Base-by-base conservation (phyloP, 1,284 basidiomycete genomes). In the Ustilago esculenta region DNA sequence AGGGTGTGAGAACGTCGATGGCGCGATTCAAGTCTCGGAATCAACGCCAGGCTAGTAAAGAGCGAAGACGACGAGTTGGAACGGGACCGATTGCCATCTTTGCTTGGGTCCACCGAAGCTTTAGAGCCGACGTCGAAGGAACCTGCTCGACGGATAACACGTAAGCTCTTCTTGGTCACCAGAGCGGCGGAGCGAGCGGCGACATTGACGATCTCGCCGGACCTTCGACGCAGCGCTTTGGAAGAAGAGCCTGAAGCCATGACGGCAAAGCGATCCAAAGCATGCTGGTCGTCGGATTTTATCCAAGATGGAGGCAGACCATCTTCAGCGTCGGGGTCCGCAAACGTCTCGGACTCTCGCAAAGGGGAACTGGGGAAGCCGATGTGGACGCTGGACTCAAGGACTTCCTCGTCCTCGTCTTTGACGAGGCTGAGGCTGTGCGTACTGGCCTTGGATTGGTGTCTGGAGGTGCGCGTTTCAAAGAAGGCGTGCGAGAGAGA, bases 31-130 rank as follows among this genome's bases (percentile, higher is more conserved):
- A 47, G 40, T 23, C 46, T 33, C 3, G 49, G 41, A 4, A 37
- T n/a, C 23, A 53, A 14, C 7, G 49, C 57, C 1, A 60, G 37
- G 11, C 42, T 60, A 24, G 55, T 45, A 8, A 59, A 11, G 10
- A 69, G 51, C 24, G 66, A 47, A 8, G 59, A 58, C 9, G 66
- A 69, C 6, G 66, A 69, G 48, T 56, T 64, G 39, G 66, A 69
- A 4, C 60, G 60, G 23, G 60, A 53, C 11, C 57, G 57, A 15
- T 44, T 46, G 33, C 44, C 49, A 12, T 45, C 30, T 23, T 24
- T 48, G 4, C 36, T 25, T 9, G 27, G 33, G 8, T 49, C 33
- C 12, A 29, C 25, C n/a, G 41, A 52, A 8, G 27, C n/a, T 27
- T 51, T 69, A 17, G 36, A 37, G 12, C 51, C 60, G 35, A 69